These are phyloP conservation scores for Carnegiea gigantea DNA, from an alignment of 179 eudicot genomes.

Conservation along the genomic window DNA sequence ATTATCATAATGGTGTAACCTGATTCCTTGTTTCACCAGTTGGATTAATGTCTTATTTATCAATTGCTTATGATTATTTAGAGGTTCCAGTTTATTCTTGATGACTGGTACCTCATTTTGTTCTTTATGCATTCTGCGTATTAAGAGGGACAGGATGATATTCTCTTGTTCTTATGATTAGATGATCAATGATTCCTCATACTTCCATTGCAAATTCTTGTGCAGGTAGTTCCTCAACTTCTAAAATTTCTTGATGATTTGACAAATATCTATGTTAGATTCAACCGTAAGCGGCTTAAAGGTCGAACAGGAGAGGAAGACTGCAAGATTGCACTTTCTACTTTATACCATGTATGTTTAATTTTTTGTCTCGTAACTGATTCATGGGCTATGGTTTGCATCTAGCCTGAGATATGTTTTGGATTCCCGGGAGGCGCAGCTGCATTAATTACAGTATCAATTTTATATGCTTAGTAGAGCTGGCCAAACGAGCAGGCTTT, in stretches of 20 bases:
- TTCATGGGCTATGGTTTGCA: not conserved
- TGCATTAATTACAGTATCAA: not conserved
- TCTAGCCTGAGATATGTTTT: not conserved
- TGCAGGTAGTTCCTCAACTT: slow-evolving; percentile 93
- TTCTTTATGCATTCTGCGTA: not conserved
- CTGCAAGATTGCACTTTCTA: slow-evolving; percentile 89
- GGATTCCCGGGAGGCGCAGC: not conserved
- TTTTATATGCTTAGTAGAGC: not conserved
- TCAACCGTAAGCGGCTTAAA: slow-evolving; percentile 95
- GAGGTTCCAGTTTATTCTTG: not conserved
- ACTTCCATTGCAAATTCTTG: slow-evolving; percentile 3
- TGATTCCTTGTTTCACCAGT: not conserved
- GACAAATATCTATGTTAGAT: slow-evolving; percentile 89
- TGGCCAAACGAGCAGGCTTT: not conserved
- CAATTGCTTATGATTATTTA: too few species aligned
- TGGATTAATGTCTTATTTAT: not conserved
- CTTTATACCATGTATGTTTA: slow-evolving; percentile 74
- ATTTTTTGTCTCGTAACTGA: slow-evolving; percentile 5
- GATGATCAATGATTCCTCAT: slow-evolving; percentile 8
- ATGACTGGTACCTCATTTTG: not conserved
- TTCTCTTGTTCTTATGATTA: not conserved
- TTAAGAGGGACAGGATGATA: not conserved
- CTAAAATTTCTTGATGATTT: slow-evolving; percentile 85
- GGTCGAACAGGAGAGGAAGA: slow-evolving; percentile 96
- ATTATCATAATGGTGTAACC: not conserved